These are phyloP conservation scores for Phytophthora citricola DNA, from an alignment of 352 stramenopile species.

Conservation along the genomic window DNA sequence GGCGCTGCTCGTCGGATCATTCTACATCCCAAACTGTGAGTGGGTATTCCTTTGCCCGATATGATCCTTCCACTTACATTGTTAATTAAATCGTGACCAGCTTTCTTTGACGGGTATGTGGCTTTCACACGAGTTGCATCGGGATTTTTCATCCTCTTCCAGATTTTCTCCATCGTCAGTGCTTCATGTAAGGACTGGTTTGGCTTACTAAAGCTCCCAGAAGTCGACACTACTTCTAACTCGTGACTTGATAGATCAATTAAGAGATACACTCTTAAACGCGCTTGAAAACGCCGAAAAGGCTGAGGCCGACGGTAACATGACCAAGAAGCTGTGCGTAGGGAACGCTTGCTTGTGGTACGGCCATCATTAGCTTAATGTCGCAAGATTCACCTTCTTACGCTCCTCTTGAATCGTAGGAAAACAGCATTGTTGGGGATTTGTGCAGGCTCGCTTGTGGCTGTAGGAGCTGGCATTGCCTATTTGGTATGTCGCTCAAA, in stretches of 20 bases:
- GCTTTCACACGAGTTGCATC: slow-evolving; percentile 63
- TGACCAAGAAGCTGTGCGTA: slow-evolving; percentile 1
- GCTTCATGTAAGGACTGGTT: slow-evolving; percentile 55
- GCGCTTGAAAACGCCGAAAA: slow-evolving; percentile 54
- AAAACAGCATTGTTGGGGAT: slow-evolving; percentile 35
- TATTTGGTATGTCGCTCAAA: slow-evolving; percentile 49
- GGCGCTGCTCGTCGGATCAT: slow-evolving; percentile 65
- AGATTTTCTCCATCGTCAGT: slow-evolving; percentile 82
- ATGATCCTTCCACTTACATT: not conserved
- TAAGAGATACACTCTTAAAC: slow-evolving; percentile 60
- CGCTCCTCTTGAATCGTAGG: slow-evolving; percentile 7
- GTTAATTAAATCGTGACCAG: slow-evolving; percentile 22
- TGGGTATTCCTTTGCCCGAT: not conserved
- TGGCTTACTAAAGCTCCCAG: not conserved
- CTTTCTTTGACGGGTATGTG: slow-evolving; percentile 72
- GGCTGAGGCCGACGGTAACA: slow-evolving; percentile 11
- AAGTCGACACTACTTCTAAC: not conserved
- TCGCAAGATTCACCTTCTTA: not conserved
- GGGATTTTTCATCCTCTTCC: slow-evolving; percentile 79
- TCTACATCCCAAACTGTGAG: slow-evolving; percentile 77
- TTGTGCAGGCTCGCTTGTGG: slow-evolving; percentile 71
- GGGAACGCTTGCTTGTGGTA: slow-evolving; percentile 32
- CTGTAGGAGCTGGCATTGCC: slow-evolving; percentile 45
- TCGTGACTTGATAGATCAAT: slow-evolving; percentile 50
- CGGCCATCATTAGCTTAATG: not conserved